Percentiles rank a stretch among this genome's conserved stretches.
phyloP scores from a whole-genome alignment of 2,329 filamentous ascomycete species.

The Chaetomiaceae sp. region DNA sequence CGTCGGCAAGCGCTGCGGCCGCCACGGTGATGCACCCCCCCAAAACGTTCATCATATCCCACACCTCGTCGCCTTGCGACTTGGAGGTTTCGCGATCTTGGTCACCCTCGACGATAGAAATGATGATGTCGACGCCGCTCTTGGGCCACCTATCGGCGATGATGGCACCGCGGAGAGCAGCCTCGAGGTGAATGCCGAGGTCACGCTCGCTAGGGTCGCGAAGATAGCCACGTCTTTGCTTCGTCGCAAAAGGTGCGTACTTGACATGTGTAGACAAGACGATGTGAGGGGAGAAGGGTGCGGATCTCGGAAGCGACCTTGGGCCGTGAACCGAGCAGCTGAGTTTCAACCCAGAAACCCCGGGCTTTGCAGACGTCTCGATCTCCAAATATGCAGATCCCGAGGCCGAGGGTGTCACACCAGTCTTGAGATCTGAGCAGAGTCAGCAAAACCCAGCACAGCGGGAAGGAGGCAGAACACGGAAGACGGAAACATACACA shows the following conservation, averaged over 20 bases:
- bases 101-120: constrained; percentile 90
- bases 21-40: constrained; percentile 91
- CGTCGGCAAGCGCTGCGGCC: constrained; percentile 87
- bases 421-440: constrained; percentile 76
- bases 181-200: constrained; percentile 84
- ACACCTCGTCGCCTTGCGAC: constrained; percentile 57
- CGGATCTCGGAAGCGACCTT: constrained; percentile 80
- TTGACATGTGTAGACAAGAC: constrained; percentile 92
- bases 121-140: constrained; percentile 89
- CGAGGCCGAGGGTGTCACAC: constrained; percentile 85
- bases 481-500: constrained; percentile 59
- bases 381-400: constrained; percentile 84
- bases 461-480: too few species aligned
- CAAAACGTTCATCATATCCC: constrained; percentile 88
- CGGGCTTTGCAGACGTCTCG: constrained; percentile 41
- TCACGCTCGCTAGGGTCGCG: constrained; percentile 84
- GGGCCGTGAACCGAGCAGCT: constrained; percentile 92
- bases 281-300: constrained; percentile 87
- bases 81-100: constrained; percentile 59
- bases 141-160: constrained; percentile 98
- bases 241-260: constrained; percentile 89
- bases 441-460: constrained; percentile 17
- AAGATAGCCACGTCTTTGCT: constrained; percentile 76
- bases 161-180: constrained; percentile 79
- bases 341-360: constrained; percentile 68